Evolutionary conservation across 2,329 filamentous ascomycete genomes (phyloP).

Genomic region (Aspergillus texensis): DNA sequence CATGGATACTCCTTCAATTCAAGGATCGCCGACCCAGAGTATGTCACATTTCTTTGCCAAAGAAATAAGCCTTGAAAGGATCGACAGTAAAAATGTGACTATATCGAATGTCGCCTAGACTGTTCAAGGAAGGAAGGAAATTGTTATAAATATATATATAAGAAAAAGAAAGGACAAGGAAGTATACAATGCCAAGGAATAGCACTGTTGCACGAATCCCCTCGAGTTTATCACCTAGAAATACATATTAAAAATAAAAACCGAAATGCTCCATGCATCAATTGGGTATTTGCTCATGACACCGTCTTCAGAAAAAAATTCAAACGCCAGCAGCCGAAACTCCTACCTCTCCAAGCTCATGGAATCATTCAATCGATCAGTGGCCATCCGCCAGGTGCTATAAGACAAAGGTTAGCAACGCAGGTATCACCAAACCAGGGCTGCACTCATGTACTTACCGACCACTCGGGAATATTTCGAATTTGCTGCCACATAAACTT

Average conservation of each 20-base stretch:
- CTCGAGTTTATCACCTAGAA: background rate
- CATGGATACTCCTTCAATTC: background rate
- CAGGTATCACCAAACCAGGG: background rate
- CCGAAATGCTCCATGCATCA: constrained; percentile 15
- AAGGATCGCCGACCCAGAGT: background rate
- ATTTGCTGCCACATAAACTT: constrained; percentile 96
- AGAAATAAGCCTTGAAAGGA: background rate
- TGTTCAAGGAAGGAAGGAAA: background rate
- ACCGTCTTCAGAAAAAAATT: constrained; percentile 1
- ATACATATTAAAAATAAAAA: constrained; percentile 7
- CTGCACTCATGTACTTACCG: constrained; percentile 46
- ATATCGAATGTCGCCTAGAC: background rate
- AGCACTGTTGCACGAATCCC: background rate
- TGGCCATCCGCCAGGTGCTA: constrained; percentile 47
- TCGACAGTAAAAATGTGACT: background rate
- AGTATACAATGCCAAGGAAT: background rate
- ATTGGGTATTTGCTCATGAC: constrained; percentile 20
- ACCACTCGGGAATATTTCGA: constrained; percentile 91
- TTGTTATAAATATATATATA: background rate
- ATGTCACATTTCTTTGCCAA: background rate
- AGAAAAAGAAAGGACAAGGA: background rate
- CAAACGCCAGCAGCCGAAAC: constrained; percentile 10
- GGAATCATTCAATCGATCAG: constrained; percentile 27
- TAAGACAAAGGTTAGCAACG: background rate
- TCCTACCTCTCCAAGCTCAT: background rate